A percentile compares a stretch with the other conserved stretches of the same genome.
Conservation (phyloP, 1,284 basidiomycete genomes). For the Trametes sp. region DNA sequence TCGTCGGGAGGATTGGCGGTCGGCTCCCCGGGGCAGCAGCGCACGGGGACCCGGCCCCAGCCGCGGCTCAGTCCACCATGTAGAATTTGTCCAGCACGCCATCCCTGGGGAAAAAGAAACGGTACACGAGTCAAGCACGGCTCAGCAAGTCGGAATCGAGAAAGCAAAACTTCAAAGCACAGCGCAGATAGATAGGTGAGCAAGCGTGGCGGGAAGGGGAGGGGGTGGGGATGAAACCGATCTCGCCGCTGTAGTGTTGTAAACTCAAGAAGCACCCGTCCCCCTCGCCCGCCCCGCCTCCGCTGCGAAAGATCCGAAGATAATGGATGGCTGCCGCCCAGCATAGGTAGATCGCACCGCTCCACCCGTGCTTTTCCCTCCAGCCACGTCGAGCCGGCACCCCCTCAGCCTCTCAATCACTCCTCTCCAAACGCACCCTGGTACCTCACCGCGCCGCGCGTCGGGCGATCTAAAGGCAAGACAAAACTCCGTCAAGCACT, state of each 20-base stretch:
- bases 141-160: background rate
- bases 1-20: background rate
- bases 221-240: background rate
- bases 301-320: slow-evolving; percentile 6
- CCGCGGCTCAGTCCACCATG: background rate
- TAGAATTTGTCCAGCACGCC: slow-evolving; percentile 24
- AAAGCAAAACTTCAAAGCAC: background rate
- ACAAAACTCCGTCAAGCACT: slow-evolving; percentile 16
- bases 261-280: background rate
- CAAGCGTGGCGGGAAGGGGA: background rate
- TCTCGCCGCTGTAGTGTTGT: background rate
- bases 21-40: background rate
- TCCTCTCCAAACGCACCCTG: background rate
- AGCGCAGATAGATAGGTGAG: background rate
- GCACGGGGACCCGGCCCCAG: background rate
- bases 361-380: background rate
- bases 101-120: slow-evolving; percentile 20
- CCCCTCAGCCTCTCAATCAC: background rate
- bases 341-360: slow-evolving; percentile 9
- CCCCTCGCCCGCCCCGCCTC: background rate
- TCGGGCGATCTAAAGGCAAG: background rate
- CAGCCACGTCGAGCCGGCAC: background rate
- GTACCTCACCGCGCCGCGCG: background rate
- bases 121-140: slow-evolving; percentile 19
- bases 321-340: slow-evolving; percentile 13